phyloP scores from a whole-genome alignment of 129 eudicot species.

The Flaveria brownii region DNA sequence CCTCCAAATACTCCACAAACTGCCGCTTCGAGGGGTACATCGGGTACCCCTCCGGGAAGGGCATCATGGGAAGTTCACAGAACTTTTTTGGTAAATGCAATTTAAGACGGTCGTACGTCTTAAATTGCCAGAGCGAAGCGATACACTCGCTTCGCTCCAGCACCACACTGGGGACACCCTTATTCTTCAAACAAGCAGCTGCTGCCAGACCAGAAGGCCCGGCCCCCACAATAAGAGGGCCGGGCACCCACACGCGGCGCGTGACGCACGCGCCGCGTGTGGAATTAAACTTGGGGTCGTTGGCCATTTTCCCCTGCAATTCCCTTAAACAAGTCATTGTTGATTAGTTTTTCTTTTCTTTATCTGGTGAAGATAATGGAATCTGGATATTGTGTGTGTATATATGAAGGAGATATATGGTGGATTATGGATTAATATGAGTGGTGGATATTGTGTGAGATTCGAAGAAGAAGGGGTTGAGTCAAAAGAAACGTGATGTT shows the following conservation, averaged over 20 bases:
- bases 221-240: constrained; percentile 87
- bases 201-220: constrained; percentile 85
- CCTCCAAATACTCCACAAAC: constrained; percentile 66
- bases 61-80: constrained; percentile 94
- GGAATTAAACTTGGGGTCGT: constrained; percentile 42
- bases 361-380: constrained; percentile 4
- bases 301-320: constrained; percentile 56
- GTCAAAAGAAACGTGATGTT: constrained; percentile 18
- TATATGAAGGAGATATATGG: background rate
- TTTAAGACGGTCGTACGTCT: constrained; percentile 73
- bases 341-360: too few species aligned
- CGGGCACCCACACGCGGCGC: constrained; percentile 50
- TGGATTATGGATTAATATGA: constrained; percentile 8
- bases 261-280: background rate
- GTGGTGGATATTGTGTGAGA: constrained; percentile 19
- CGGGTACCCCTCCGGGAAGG: constrained; percentile 65
- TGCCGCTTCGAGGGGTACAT: constrained; percentile 79
- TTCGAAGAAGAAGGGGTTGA: constrained; percentile 10
- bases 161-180: constrained; percentile 57
- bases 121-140: constrained; percentile 89
- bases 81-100: constrained; percentile 85
- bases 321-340: constrained; percentile 20
- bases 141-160: constrained; percentile 74
- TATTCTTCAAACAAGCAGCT: constrained; percentile 67
- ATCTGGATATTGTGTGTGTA: background rate